Percentiles rank a stretch among this genome's conserved stretches.
Conservation (phyloP, 257 asterid species). For the Phtheirospermum japonicum region DNA sequence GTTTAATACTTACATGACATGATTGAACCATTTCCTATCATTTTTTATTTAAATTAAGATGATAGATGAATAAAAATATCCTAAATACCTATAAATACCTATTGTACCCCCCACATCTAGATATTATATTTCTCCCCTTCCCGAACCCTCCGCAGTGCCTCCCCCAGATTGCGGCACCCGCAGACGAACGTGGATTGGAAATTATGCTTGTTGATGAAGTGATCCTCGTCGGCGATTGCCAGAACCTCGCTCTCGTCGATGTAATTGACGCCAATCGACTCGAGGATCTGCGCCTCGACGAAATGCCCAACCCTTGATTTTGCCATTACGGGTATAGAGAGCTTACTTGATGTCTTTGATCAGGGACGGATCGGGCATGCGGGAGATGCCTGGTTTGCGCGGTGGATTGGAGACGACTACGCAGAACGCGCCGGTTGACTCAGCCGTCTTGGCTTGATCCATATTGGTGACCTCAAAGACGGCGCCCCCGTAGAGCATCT, state of each 20-base stretch:
- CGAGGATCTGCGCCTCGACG: constrained; percentile 84
- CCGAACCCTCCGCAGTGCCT: constrained; percentile 67
- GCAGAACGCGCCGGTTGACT: constrained; percentile 82
- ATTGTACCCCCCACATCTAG: too few species aligned
- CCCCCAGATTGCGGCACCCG: constrained; percentile 84
- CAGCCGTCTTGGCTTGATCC: constrained; percentile 79
- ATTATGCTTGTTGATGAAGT: constrained; percentile 76
- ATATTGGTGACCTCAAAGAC: constrained; percentile 54
- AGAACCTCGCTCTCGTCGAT: too few species aligned
- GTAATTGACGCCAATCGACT: constrained; percentile 68
- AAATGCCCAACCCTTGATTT: constrained; percentile 78
- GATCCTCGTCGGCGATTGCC: constrained; percentile 73
- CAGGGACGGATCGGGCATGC: constrained; percentile 77
- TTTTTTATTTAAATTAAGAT: too few species aligned
- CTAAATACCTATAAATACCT: too few species aligned
- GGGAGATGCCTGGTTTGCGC: constrained; percentile 46
- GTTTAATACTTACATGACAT: too few species aligned
- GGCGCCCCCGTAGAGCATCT: constrained; percentile 84
- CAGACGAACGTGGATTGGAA: constrained; percentile 60
- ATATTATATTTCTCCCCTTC: too few species aligned
- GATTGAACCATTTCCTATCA: too few species aligned
- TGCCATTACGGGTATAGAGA: constrained; percentile 61
- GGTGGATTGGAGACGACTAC: constrained; percentile 56
- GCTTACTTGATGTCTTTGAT: constrained; percentile 68
- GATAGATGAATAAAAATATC: too few species aligned